Percentiles rank a stretch among this genome's conserved stretches.
phyloP scores from a whole-genome alignment of 805 yeast species.

The Wickerhamomyces strasburgensis region DNA sequence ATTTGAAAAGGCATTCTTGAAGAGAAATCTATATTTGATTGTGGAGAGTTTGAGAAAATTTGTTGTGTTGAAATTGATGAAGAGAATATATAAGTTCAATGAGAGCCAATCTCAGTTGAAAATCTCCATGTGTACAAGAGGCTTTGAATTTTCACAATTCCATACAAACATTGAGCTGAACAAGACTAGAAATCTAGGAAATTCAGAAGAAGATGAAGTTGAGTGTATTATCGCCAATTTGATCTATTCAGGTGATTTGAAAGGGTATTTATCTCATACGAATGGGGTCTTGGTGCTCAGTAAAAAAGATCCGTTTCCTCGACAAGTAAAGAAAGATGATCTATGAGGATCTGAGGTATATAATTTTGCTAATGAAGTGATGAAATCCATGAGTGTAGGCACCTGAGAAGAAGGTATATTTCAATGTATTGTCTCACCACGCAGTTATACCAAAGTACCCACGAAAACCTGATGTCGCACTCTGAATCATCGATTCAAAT shows the following conservation, averaged over 20 bases:
- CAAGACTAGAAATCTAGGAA: conserved; percentile 12
- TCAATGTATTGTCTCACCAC: too few species aligned
- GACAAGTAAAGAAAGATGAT: conserved; percentile 19
- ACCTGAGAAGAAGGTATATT: too few species aligned
- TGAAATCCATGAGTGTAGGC: conserved; percentile 1
- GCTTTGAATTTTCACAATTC: conserved; percentile 32
- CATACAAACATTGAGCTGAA: conserved; percentile 14
- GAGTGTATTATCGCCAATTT: conserved; percentile 69
- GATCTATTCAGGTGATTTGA: conserved; percentile 54
- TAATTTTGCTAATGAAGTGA: neutral
- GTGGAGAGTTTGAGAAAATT: conserved; percentile 47
- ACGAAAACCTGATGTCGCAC: too few species aligned
- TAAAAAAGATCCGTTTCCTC: conserved; percentile 70
- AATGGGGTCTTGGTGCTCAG: conserved; percentile 71
- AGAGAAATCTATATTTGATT: conserved; percentile 55
- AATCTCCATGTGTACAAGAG: conserved; percentile 39
- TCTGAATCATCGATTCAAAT: too few species aligned
- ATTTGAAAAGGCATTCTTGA: conserved; percentile 48
- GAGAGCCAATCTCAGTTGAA: conserved; percentile 28
- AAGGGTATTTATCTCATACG: conserved; percentile 79
- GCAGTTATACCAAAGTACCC: too few species aligned
- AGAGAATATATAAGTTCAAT: conserved; percentile 27
- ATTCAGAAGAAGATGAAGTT: conserved; percentile 39
- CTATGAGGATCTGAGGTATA: conserved; percentile 4
- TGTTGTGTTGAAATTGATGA: conserved; percentile 48